phyloP scores from a whole-genome alignment of 2,329 filamentous ascomycete species.

The Colletotrichum simmondsii region DNA sequence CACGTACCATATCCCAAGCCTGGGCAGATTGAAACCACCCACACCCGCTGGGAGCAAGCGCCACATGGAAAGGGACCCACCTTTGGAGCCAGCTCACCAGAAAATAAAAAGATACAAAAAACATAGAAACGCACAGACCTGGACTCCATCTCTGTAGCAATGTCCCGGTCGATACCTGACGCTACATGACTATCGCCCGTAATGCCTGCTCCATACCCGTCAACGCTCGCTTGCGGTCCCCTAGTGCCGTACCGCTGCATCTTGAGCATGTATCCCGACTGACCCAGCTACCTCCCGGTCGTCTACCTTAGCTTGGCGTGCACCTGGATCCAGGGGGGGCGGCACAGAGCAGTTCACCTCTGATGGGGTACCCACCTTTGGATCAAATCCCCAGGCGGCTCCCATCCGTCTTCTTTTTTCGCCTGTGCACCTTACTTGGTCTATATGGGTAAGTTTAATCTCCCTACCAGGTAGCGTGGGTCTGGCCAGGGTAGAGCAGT shows the following conservation, averaged over 20 bases:
- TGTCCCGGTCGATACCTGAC: conserved; percentile 5
- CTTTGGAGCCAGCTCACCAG: conserved; percentile 12
- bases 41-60: conserved; percentile 23
- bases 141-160: conserved; percentile 1
- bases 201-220: not conserved
- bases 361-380: conserved; percentile 1
- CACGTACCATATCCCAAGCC: conserved; percentile 4
- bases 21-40: conserved; percentile 23
- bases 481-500: too few relatives aligned
- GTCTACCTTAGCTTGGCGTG: conserved; percentile 13
- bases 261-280: conserved; percentile 3
- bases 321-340: conserved; percentile 18
- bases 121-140: conserved; percentile 22
- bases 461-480: too few relatives aligned
- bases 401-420: conserved; percentile 25
- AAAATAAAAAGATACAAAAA: not conserved
- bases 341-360: conserved; percentile 30
- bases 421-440: conserved; percentile 21
- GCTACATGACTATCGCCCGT: conserved; percentile 1
- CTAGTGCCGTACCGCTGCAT: not conserved
- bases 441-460: too few relatives aligned
- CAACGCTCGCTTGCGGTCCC: not conserved
- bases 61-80: conserved; percentile 27
- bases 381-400: conserved; percentile 27
- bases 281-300: conserved; percentile 18